Evolutionary conservation across 345 rosid species (phyloP), one percentile per base, ranked within the genome.

Genomic region (Iberis pinnata): DNA sequence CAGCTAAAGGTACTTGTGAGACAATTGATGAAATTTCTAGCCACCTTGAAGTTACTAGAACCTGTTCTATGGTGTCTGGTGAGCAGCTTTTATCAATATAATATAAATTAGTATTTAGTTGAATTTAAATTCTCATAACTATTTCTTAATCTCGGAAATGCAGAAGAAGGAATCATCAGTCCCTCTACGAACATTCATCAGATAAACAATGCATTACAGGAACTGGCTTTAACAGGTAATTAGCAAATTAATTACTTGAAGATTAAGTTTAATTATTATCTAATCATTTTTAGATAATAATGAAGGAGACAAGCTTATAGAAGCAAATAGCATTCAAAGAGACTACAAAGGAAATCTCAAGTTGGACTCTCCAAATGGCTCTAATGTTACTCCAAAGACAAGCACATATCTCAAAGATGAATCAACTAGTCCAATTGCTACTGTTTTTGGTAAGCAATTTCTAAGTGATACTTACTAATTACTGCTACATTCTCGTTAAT

Each of bases 41-140:
- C 49, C 40, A 19, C 25, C 10, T 19, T 27, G 48, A 55, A 54
- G 43, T 39, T 39, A 18, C 36, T 46, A 43, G 36, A 18, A 27
- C 26, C 13, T 37, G 49, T 63, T 54, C 56, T 43, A 29, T 47
- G 69, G 43, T 55, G 43, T 56, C 50, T 19, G 69, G 69, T 64
- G 43, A 64, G 62, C 5, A 29, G 33, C 33, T 29, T 29, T 29
- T 9, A 29, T 7, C 6, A 22, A 2, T 2, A 6, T 2, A 22
- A 22, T 6, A 2, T 22, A 22, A 10, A 20, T 39, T 2, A 33
- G 4, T 38, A 5, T 17, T 27, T 12, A 57, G 24, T 35, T 32
- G 43, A 31, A 15, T 22, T 20, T 22, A 15, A 24, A 12, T 4
- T 7, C 12, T 46, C 53, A 46, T 45, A 11, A 12, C 36, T 45